Percentiles rank a stretch among this genome's conserved stretches.
phyloP scores from a whole-genome alignment of 768 basidiomycete species.

The Rhizopogon vulgaris region DNA sequence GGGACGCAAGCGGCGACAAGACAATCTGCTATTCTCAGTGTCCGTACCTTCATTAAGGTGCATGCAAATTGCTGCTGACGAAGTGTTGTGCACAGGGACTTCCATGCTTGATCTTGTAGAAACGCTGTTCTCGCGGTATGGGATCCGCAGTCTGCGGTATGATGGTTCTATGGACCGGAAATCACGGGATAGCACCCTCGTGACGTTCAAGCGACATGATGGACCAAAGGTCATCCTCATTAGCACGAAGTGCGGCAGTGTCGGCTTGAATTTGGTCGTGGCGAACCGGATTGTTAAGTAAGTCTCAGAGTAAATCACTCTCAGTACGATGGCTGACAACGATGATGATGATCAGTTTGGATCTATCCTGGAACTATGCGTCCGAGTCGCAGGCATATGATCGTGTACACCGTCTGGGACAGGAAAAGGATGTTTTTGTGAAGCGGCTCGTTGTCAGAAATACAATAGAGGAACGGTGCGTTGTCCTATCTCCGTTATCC shows the following conservation, averaged over 20 bases:
- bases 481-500: background rate
- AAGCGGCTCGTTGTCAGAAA: constrained; percentile 61
- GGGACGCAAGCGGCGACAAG: constrained; percentile 59
- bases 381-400: constrained; percentile 60
- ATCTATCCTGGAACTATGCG: constrained; percentile 71
- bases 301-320: constrained; percentile 10
- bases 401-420: constrained; percentile 64
- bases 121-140: constrained; percentile 51
- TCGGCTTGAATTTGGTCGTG: constrained; percentile 59
- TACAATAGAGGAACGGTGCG: constrained; percentile 72
- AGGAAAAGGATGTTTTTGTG: constrained; percentile 62
- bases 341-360: constrained; percentile 39
- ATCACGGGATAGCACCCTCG: constrained; percentile 43
- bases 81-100: constrained; percentile 44
- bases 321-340: background rate
- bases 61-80: background rate
- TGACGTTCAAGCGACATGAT: constrained; percentile 46
- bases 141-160: constrained; percentile 53
- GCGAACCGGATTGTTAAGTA: constrained; percentile 71
- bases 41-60: constrained; percentile 14
- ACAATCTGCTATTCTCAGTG: constrained; percentile 69
- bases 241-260: constrained; percentile 64
- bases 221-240: constrained; percentile 63
- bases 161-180: constrained; percentile 63
- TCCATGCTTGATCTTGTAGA: constrained; percentile 66